Percentiles rank a stretch among this genome's conserved stretches.
Evolutionary conservation across 2,329 filamentous ascomycete genomes (phyloP).

Genomic region (Sclerotinia spermophila): DNA sequence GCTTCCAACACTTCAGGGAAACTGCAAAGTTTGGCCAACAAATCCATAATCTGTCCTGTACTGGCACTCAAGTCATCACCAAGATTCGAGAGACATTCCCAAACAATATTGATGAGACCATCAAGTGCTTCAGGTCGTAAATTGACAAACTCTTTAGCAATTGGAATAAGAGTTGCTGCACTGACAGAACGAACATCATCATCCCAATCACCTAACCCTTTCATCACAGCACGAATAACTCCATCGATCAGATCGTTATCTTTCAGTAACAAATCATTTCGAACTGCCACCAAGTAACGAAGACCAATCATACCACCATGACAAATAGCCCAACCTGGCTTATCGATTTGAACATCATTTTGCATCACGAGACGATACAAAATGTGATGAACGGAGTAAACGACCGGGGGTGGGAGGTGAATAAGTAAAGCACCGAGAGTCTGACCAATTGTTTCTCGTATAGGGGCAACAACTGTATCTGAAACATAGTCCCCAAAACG

Average conservation of each 20-base stretch:
- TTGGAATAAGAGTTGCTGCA: constrained; percentile 93
- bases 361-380: constrained; percentile 92
- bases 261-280: constrained; percentile 84
- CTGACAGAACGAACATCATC: constrained; percentile 97
- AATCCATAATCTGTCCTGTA: constrained; percentile 97
- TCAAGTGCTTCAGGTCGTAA: constrained; percentile 76
- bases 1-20: constrained; percentile 89
- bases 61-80: constrained; percentile 96
- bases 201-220: constrained; percentile 83
- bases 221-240: constrained; percentile 89
- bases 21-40: constrained; percentile 90
- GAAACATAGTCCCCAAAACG: constrained; percentile 97
- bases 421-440: constrained; percentile 85
- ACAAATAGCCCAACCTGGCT: constrained; percentile 86
- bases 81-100: constrained; percentile 95
- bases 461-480: constrained; percentile 93
- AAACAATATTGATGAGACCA: constrained; percentile 86
- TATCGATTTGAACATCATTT: constrained; percentile 68
- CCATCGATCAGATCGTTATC: constrained; percentile 87
- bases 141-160: constrained; percentile 89
- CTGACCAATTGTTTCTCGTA: constrained; percentile 92
- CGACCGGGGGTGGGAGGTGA: constrained; percentile 73
- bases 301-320: constrained; percentile 98
- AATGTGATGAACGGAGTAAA: constrained; percentile 79
- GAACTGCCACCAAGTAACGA: constrained; percentile 89